phyloP scores from a whole-genome alignment of 192 early-diverging fungal genomes.

The Ambispora gerdemannii region DNA sequence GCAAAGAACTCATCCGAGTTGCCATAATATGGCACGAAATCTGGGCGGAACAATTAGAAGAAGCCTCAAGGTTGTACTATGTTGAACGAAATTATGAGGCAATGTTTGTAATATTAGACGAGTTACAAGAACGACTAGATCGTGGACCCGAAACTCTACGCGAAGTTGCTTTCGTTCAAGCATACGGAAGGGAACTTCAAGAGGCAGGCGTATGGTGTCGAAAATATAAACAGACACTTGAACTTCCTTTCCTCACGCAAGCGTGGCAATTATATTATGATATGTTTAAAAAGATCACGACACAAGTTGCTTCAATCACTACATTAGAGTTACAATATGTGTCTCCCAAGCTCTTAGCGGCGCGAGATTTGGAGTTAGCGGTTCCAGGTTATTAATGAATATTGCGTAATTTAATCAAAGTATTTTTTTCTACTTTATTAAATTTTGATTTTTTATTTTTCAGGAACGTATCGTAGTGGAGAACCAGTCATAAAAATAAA shows the following conservation, averaged over 20 bases:
- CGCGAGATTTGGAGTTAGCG: slow-evolving; percentile 80
- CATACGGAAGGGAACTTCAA: slow-evolving; percentile 79
- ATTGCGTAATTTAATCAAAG: too few species aligned
- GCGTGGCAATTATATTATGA: slow-evolving; percentile 93
- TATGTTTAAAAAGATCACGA: slow-evolving; percentile 75
- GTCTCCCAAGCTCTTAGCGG: slow-evolving; percentile 82
- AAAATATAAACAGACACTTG: slow-evolving; percentile 70
- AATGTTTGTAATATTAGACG: slow-evolving; percentile 85
- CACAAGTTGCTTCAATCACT: slow-evolving; percentile 77
- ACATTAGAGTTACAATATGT: slow-evolving; percentile 86
- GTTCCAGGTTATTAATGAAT: slow-evolving; percentile 64
- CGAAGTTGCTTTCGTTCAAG: slow-evolving; percentile 89
- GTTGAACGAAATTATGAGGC: slow-evolving; percentile 74
- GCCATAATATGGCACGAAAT: slow-evolving; percentile 95
- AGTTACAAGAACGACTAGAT: slow-evolving; percentile 63
- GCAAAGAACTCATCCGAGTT: slow-evolving; percentile 94
- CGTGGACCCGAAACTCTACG: slow-evolving; percentile 82
- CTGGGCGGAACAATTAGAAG: slow-evolving; percentile 94
- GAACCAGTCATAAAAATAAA: slow-evolving; percentile 82
- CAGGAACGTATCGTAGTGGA: slow-evolving; percentile 78
- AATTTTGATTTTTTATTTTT: neutral
- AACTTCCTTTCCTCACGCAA: slow-evolving; percentile 82
- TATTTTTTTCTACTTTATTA: neutral
- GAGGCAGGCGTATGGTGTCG: slow-evolving; percentile 84
- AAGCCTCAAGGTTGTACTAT: slow-evolving; percentile 79